Percentiles rank a stretch among this genome's conserved stretches.
phyloP scores from a whole-genome alignment of 345 rosid species.

The Aethionema arabicum region DNA sequence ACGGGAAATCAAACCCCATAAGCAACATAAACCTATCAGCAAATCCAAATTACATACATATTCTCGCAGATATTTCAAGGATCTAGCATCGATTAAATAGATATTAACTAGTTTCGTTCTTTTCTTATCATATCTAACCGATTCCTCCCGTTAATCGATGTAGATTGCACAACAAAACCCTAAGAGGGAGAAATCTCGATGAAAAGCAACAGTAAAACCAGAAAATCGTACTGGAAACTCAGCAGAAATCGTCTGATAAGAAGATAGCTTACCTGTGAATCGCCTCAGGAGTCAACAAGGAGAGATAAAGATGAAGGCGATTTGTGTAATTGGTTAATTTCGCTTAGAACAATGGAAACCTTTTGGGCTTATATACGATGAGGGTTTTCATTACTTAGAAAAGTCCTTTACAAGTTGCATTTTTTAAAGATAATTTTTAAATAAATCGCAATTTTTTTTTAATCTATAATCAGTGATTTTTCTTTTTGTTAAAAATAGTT shows the following conservation, averaged over 20 bases:
- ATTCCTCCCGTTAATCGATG: neutral
- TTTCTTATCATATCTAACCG: neutral
- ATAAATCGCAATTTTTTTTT: too few species aligned
- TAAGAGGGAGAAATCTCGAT: neutral
- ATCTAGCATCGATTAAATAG: neutral
- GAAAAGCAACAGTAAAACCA: neutral
- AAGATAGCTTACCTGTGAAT: constrained; percentile 23
- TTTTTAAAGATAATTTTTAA: too few species aligned
- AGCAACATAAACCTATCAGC: constrained; percentile 3
- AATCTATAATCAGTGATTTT: too few species aligned
- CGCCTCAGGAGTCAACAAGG: constrained; percentile 31
- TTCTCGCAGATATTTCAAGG: neutral
- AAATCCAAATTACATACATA: constrained; percentile 1
- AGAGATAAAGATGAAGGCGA: neutral
- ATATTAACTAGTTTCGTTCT: neutral
- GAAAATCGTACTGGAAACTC: neutral
- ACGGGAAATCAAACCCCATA: neutral
- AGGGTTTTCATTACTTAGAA: too few species aligned
- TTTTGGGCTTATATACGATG: too few species aligned
- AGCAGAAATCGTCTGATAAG: constrained; percentile 13
- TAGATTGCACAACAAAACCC: constrained; percentile 10
- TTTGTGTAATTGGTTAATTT: too few species aligned
- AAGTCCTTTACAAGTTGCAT: too few species aligned
- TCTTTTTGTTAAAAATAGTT: too few species aligned
- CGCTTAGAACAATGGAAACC: too few species aligned